phyloP scores from a whole-genome alignment of 2,329 filamentous ascomycete species.

The Pestalotiopsis fici region DNA sequence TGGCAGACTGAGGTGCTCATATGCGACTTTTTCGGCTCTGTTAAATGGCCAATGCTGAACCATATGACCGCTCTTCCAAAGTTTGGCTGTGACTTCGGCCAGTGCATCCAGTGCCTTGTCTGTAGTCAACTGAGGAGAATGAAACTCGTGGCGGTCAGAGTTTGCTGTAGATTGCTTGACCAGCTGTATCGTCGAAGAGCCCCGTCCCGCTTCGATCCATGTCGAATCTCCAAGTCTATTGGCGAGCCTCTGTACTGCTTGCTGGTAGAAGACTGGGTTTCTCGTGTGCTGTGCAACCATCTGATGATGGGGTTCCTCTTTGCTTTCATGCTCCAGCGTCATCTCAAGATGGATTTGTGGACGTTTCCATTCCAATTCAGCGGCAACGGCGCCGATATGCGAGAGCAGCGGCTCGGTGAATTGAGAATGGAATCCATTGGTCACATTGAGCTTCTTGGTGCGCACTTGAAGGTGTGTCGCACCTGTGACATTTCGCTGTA shows the following conservation, averaged over 20 bases:
- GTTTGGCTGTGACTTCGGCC: background rate
- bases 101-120: background rate
- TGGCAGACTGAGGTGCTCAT: constrained; percentile 20
- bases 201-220: constrained; percentile 17
- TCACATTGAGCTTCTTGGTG: constrained; percentile 14
- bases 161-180: background rate
- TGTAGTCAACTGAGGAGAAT: background rate
- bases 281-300: constrained; percentile 15
- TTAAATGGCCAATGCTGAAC: constrained; percentile 26
- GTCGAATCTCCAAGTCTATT: constrained; percentile 1
- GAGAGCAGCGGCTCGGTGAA: constrained; percentile 13
- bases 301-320: background rate
- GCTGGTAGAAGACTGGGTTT: constrained; percentile 16
- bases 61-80: constrained; percentile 7
- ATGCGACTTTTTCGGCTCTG: constrained; percentile 11
- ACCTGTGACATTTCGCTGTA: background rate
- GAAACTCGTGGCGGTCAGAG: background rate
- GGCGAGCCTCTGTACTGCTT: constrained; percentile 14
- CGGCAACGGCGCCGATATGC: constrained; percentile 3
- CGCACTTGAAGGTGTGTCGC: no score
- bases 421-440: constrained; percentile 17
- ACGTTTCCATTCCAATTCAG: constrained; percentile 3
- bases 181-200: constrained; percentile 14
- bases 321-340: background rate
- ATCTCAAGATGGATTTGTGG: constrained; percentile 13